Percentiles rank a stretch among this genome's conserved stretches.
phyloP scores from a whole-genome alignment of 768 basidiomycete species.

The Amylocystis lapponica region DNA sequence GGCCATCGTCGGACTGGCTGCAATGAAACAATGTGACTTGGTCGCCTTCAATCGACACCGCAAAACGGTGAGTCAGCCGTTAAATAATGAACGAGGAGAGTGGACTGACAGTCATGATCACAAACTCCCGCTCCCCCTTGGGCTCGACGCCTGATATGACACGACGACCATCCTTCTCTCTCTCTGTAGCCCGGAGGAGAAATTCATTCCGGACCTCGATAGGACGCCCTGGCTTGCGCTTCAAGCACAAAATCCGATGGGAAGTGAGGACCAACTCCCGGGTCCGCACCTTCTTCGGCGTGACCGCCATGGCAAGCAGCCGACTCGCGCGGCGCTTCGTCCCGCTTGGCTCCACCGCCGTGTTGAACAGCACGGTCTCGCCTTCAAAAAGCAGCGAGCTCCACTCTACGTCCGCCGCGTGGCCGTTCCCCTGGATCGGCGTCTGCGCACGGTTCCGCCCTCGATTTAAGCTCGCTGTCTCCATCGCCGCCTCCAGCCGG shows the following conservation, averaged over 20 bases:
- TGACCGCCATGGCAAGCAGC: constrained; percentile 44
- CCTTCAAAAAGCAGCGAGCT: constrained; percentile 38
- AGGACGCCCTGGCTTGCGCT: constrained; percentile 34
- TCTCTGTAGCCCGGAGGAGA: constrained; percentile 27
- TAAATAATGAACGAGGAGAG: not conserved
- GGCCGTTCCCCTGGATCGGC: constrained; percentile 46
- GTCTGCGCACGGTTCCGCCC: constrained; percentile 51
- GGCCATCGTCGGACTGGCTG: constrained; percentile 20
- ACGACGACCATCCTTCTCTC: constrained; percentile 40
- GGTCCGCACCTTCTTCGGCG: constrained; percentile 44
- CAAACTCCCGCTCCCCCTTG: constrained; percentile 54
- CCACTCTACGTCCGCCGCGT: constrained; percentile 36
- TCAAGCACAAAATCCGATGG: constrained; percentile 52
- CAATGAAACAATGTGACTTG: constrained; percentile 31
- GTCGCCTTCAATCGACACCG: constrained; percentile 31
- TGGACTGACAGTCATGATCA: constrained; percentile 52
- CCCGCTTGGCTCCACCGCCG: constrained; percentile 48
- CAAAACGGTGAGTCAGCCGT: not conserved
- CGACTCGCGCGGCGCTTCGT: constrained; percentile 53
- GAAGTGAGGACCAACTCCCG: constrained; percentile 53
- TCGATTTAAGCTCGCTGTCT: constrained; percentile 32
- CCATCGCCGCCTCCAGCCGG: constrained; percentile 29
- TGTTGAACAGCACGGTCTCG: constrained; percentile 46
- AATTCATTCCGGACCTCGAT: constrained; percentile 46
- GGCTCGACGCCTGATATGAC: constrained; percentile 42